Conservation (phyloP, 108 stramenopile genomes). For the Cyclotella baltica region DNA sequence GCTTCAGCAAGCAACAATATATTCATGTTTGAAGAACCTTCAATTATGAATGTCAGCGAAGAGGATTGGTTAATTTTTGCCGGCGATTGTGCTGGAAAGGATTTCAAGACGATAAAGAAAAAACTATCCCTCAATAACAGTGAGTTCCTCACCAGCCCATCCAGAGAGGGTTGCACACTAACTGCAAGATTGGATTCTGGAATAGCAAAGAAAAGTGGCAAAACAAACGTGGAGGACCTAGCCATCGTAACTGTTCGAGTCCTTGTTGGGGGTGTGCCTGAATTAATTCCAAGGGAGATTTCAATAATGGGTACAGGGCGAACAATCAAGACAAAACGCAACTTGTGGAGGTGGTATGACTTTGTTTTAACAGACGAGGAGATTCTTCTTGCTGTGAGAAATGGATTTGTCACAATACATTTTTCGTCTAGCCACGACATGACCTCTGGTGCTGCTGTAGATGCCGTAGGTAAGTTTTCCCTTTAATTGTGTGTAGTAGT, state of each 20-base stretch:
- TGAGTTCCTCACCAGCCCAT: constrained; percentile 58
- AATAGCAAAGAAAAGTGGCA: neutral
- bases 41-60: constrained; percentile 67
- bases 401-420: constrained; percentile 67
- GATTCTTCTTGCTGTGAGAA: constrained; percentile 67
- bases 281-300: constrained; percentile 65
- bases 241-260: constrained; percentile 76
- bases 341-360: constrained; percentile 83
- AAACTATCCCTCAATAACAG: constrained; percentile 66
- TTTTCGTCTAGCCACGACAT: constrained; percentile 64
- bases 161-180: constrained; percentile 73
- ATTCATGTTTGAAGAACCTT: constrained; percentile 65
- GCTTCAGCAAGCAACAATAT: constrained; percentile 23
- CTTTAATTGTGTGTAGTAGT: neutral
- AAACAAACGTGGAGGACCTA: constrained; percentile 13
- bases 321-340: constrained; percentile 60
- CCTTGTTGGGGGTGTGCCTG: constrained; percentile 72
- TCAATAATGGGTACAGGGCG: constrained; percentile 66
- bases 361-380: constrained; percentile 81
- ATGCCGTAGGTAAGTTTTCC: constrained; percentile 58
- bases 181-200: constrained; percentile 53
- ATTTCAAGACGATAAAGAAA: constrained; percentile 54
- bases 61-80: constrained; percentile 53
- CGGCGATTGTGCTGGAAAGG: constrained; percentile 64
- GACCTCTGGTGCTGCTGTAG: constrained; percentile 58